These are phyloP conservation scores for Hypoxylon subgilvum DNA, from an alignment of 495 filamentous ascomycete genomes.

Conservation along the genomic window DNA sequence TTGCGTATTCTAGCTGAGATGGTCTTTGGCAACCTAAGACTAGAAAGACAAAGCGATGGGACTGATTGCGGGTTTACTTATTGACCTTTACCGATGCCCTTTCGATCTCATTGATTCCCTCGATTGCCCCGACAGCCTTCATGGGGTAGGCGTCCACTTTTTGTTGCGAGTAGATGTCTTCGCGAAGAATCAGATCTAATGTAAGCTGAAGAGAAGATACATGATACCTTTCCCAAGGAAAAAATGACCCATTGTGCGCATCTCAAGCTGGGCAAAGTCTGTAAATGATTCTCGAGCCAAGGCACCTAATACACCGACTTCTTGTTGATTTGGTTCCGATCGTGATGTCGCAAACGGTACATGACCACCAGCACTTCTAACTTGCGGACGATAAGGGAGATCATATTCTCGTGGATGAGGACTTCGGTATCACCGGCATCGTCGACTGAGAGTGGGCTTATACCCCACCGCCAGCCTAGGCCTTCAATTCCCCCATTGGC, in stretches of 20 bases:
- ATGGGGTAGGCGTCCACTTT: slow-evolving; percentile 41
- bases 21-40: slow-evolving; percentile 31
- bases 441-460: slow-evolving; percentile 40
- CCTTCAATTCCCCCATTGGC: slow-evolving; percentile 49
- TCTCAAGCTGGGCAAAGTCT: too few relatives aligned
- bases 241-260: too few relatives aligned
- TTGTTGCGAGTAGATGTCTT: slow-evolving; percentile 40
- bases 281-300: slow-evolving; percentile 24
- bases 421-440: slow-evolving; percentile 39
- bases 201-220: slow-evolving; percentile 40
- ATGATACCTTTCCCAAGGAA: too few relatives aligned
- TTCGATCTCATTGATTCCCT: slow-evolving; percentile 44
- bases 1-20: slow-evolving; percentile 45
- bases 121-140: slow-evolving; percentile 36
- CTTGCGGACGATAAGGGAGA: slow-evolving; percentile 48
- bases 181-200: slow-evolving; percentile 42
- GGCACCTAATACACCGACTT: slow-evolving; percentile 48
- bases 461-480: slow-evolving; percentile 40
- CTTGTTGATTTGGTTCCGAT: slow-evolving; percentile 41
- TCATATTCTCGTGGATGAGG: slow-evolving; percentile 46
- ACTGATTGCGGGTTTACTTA: slow-evolving; percentile 48
- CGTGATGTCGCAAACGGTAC: slow-evolving; percentile 22
- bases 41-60: slow-evolving; percentile 43
- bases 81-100: slow-evolving; percentile 43
- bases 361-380: slow-evolving; percentile 25